Evolutionary conservation across 2,329 filamentous ascomycete genomes (phyloP).

Genomic region (Exophiala oligosperma): DNA sequence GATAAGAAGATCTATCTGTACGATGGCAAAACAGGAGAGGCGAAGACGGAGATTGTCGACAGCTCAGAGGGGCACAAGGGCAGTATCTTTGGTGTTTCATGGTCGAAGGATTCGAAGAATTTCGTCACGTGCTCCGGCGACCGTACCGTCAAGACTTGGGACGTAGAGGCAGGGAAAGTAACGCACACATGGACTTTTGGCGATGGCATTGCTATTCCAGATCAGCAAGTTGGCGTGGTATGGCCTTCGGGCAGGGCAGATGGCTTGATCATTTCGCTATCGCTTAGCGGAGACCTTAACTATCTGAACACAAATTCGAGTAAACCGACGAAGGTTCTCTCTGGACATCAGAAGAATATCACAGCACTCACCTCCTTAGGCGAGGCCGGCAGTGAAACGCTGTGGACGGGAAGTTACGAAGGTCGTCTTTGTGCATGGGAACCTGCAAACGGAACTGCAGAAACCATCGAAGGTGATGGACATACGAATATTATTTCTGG

Average conservation of each 20-base stretch:
- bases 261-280: slow-evolving; percentile 85
- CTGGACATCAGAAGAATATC: slow-evolving; percentile 89
- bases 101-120: slow-evolving; percentile 80
- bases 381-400: slow-evolving; percentile 50
- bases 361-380: slow-evolving; percentile 68
- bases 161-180: slow-evolving; percentile 74
- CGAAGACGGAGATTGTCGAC: slow-evolving; percentile 65
- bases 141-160: slow-evolving; percentile 93
- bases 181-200: slow-evolving; percentile 85
- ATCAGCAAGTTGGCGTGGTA: slow-evolving; percentile 94
- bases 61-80: slow-evolving; percentile 85
- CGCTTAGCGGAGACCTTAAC: slow-evolving; percentile 83
- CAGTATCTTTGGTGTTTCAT: slow-evolving; percentile 88
- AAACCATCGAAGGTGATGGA: slow-evolving; percentile 72
- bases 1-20: slow-evolving; percentile 92
- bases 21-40: slow-evolving; percentile 91
- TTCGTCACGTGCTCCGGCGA: slow-evolving; percentile 92
- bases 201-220: slow-evolving; percentile 65
- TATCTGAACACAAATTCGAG: slow-evolving; percentile 75
- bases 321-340: slow-evolving; percentile 69
- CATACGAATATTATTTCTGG: slow-evolving; percentile 86
- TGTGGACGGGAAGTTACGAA: slow-evolving; percentile 92
- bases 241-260: slow-evolving; percentile 82
- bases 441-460: slow-evolving; percentile 65
- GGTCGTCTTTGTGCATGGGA: slow-evolving; percentile 87